Conservation (phyloP, 352 stramenopile genomes). For the Pythium scleroteichum region DNA sequence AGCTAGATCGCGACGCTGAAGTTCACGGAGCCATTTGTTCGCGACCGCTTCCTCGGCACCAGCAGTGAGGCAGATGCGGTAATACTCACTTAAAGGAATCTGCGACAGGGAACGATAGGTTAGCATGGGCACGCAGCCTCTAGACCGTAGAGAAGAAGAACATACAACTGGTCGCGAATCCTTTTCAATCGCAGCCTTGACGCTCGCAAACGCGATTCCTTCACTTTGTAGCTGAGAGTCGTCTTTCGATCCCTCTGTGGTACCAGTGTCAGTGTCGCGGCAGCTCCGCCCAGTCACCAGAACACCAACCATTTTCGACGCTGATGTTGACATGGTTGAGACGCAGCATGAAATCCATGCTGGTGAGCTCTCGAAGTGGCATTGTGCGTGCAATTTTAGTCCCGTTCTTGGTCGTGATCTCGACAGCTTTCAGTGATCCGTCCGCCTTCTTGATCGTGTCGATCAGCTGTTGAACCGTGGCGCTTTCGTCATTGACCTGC, state of each 20-base stretch:
- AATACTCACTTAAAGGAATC: conserved; percentile 72
- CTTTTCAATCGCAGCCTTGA: conserved; percentile 65
- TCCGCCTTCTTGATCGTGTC: conserved; percentile 52
- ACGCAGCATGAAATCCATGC: conserved; percentile 68
- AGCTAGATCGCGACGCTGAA: conserved; percentile 74
- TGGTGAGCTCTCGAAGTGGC: conserved; percentile 56
- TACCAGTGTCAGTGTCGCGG: background rate
- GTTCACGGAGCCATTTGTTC: conserved; percentile 75
- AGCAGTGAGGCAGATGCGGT: conserved; percentile 68
- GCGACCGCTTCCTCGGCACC: conserved; percentile 67
- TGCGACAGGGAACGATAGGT: conserved; percentile 25
- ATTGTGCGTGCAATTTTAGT: conserved; percentile 70
- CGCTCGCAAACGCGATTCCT: conserved; percentile 59
- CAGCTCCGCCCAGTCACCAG: too few relatives aligned
- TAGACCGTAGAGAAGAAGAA: too few relatives aligned
- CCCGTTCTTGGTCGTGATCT: conserved; percentile 65
- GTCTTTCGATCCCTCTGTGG: conserved; percentile 35
- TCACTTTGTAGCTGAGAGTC: conserved; percentile 36
- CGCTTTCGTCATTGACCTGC: conserved; percentile 35
- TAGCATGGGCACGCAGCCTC: background rate
- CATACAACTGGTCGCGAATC: conserved; percentile 56
- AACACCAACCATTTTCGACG: conserved; percentile 43
- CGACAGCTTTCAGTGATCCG: conserved; percentile 59
- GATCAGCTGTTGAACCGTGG: conserved; percentile 55
- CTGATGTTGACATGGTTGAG: conserved; percentile 69